phyloP scores from a whole-genome alignment of 495 filamentous ascomycete species.

The Penicillium macrosclerotiorum region DNA sequence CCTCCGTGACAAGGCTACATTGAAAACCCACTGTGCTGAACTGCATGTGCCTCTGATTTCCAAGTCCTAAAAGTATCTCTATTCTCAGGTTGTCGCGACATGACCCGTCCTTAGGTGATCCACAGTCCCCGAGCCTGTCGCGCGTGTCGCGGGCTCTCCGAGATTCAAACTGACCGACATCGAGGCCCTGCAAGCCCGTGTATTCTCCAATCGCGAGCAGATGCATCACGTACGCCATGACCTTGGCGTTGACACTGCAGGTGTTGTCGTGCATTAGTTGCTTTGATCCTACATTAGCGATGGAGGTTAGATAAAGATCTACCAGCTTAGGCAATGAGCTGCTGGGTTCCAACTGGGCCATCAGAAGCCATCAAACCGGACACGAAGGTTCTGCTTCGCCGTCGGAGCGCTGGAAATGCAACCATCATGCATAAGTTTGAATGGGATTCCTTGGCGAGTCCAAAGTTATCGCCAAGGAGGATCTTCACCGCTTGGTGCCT shows the following conservation, averaged over 20 bases:
- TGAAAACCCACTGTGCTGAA: no score
- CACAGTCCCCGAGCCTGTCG: not conserved
- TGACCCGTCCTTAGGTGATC: not conserved
- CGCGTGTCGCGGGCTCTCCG: not conserved
- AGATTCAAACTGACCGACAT: not conserved
- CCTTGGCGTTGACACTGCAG: not conserved
- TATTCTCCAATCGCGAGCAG: not conserved
- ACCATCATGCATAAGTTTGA: not conserved
- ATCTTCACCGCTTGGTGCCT: not conserved
- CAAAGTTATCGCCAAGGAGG: not conserved
- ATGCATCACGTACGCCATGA: not conserved
- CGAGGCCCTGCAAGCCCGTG: not conserved
- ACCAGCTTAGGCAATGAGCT: not conserved
- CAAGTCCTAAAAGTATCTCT: not conserved
- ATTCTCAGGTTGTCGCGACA: not conserved
- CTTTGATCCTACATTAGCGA: not conserved
- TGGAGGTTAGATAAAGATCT: constrained; percentile 1
- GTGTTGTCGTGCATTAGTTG: not conserved
- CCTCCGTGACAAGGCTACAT: no score
- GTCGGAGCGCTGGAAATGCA: not conserved
- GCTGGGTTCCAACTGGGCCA: not conserved
- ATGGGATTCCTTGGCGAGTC: not conserved
- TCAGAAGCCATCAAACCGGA: not conserved
- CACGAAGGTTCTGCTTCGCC: not conserved
- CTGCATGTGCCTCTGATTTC: no score